Evolutionary conservation across 164 flowering plant genomes (phyloP).

Genomic region (Platanus orientalis): DNA sequence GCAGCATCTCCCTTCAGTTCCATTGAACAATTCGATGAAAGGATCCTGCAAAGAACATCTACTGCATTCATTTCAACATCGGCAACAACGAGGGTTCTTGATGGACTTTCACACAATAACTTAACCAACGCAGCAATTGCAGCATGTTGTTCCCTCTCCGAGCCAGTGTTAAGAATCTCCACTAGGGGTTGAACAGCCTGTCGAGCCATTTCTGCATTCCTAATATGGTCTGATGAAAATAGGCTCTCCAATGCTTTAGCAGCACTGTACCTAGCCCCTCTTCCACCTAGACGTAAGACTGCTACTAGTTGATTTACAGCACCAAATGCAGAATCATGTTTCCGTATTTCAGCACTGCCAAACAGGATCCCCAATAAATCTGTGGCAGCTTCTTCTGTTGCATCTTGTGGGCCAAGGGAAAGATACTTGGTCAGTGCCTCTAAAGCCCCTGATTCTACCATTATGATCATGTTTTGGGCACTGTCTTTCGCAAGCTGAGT

Average conservation of each 20-base stretch:
- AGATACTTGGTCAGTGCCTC: constrained; percentile 72
- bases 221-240: constrained; percentile 63
- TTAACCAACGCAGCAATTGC: constrained; percentile 70
- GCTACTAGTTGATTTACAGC: constrained; percentile 67
- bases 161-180: background rate
- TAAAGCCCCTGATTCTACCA: constrained; percentile 76
- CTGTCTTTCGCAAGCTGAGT: constrained; percentile 66
- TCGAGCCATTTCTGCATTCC: constrained; percentile 49
- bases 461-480: constrained; percentile 52
- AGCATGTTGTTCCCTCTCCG: constrained; percentile 69
- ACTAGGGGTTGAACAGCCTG: background rate
- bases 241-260: constrained; percentile 67
- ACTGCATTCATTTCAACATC: constrained; percentile 74
- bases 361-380: constrained; percentile 63
- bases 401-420: constrained; percentile 31
- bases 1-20: constrained; percentile 79
- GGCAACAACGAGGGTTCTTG: constrained; percentile 60
- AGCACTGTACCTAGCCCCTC: constrained; percentile 61
- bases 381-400: constrained; percentile 60
- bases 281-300: constrained; percentile 70
- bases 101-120: constrained; percentile 64
- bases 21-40: constrained; percentile 61
- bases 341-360: constrained; percentile 55
- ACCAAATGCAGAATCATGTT: constrained; percentile 65
- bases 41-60: constrained; percentile 75